Evolutionary conservation across 495 filamentous ascomycete genomes (phyloP), one percentile per base, ranked within the genome.

Genomic region (Saxispiralis lemnorum): DNA sequence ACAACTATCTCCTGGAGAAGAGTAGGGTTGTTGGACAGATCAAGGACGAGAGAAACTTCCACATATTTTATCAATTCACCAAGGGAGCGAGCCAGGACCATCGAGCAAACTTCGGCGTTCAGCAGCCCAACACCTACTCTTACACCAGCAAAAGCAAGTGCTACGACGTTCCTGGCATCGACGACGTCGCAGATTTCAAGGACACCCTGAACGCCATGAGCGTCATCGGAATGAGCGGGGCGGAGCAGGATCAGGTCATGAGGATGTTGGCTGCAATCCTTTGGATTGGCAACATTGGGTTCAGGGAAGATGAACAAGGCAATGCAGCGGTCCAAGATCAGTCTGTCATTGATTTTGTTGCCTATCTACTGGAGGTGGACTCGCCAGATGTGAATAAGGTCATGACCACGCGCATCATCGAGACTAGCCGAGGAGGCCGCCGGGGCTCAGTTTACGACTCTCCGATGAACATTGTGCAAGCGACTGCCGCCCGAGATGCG

Each of bases 61-160:
- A 99, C 61, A 96, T 99, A 53, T 96, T 99, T 60, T 99, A 99
- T 61, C 92, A 99, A 59, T 94, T 94, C 61, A 79, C 92, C 16
- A 99, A 99, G 59, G 86, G 81, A 0, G 92, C 89, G 12, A 79
- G 85, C 9, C 71, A 80, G 53, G 77, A 80, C 36, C 92, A 95
- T 59, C 68, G 86, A 54, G 75, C 86, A 47, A 78, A 64, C 31
- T 95, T 82, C 56, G 89, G 89, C 24, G 63, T 99, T 2, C 89
- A 95, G 57, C 78, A 77, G 49, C 92, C 92, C 18, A 81, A 93
- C 49, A 81, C 84, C 20, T 99, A 99, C 62, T 56, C 79, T n/a
- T 99, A 99, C 62, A 93, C 87, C 7, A 93, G 83, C 58, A 73
- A 72, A 43, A 93, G 92, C 16, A 93, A 92, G 56, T 99, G 92